These are phyloP conservation scores for Chaetomidium leptoderma DNA, from an alignment of 495 filamentous ascomycete genomes.

Conservation along the genomic window DNA sequence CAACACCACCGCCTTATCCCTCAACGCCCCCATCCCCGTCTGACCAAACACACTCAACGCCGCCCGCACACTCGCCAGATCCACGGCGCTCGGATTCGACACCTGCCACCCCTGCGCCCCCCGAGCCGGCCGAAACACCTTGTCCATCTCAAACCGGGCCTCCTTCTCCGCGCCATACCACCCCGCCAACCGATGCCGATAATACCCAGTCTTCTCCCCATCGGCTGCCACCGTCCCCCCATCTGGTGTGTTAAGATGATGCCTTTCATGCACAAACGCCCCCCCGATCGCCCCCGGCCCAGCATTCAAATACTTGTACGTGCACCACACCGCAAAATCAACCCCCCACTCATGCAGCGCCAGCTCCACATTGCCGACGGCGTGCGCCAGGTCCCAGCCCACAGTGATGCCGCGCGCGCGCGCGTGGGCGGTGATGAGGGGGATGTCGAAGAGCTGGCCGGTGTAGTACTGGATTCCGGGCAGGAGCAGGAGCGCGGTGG, in stretches of 20 bases:
- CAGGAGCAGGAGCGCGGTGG: constrained; percentile 75
- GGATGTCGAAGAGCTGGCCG: constrained; percentile 84
- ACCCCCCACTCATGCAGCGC: constrained; percentile 88
- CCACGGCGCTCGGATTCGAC: constrained; percentile 62
- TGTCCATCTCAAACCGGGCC: constrained; percentile 74
- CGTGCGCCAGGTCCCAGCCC: constrained; percentile 95
- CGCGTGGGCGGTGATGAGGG: constrained; percentile 74
- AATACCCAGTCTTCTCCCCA: constrained; percentile 11
- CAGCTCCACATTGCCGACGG: constrained; percentile 85
- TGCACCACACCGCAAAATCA: constrained; percentile 93
- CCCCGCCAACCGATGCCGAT: constrained; percentile 58
- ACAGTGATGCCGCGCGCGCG: constrained; percentile 72
- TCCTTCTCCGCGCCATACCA: constrained; percentile 86
- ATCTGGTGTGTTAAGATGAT: neutral
- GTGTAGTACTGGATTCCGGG: constrained; percentile 95
- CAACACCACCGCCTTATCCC: constrained; percentile 67
- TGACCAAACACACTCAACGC: constrained; percentile 73
- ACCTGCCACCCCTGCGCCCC: constrained; percentile 68
- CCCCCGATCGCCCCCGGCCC: constrained; percentile 86
- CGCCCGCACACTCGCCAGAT: constrained; percentile 65
- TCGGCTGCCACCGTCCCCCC: no score
- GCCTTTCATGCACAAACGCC: constrained; percentile 73
- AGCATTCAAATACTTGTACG: constrained; percentile 93
- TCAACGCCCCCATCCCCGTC: constrained; percentile 63
- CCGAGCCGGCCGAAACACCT: constrained; percentile 66